Conservation (phyloP, 768 basidiomycete species). For the Rhodotorula toruloides region DNA sequence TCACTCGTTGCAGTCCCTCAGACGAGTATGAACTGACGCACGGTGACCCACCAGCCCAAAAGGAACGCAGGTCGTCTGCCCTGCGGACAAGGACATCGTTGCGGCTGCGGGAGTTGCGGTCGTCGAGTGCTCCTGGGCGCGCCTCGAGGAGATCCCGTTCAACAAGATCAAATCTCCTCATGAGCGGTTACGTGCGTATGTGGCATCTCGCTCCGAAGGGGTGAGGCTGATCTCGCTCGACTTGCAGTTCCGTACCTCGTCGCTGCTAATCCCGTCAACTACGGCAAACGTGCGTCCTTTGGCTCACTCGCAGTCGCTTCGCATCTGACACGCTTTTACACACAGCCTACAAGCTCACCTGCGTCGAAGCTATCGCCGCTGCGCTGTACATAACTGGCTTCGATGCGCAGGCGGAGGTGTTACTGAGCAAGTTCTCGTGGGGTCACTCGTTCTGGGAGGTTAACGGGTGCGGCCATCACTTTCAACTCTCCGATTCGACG, state of each 20-base stretch:
- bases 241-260: slow-evolving; percentile 81
- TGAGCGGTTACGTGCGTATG: slow-evolving; percentile 72
- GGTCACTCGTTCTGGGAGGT: slow-evolving; percentile 79
- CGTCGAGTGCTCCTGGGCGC: slow-evolving; percentile 98
- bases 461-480: slow-evolving; percentile 57
- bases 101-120: slow-evolving; percentile 75
- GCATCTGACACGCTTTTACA: no score
- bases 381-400: slow-evolving; percentile 92
- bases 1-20: neutral
- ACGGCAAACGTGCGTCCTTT: slow-evolving; percentile 63
- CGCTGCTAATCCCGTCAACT: slow-evolving; percentile 95
- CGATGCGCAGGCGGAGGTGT: slow-evolving; percentile 66
- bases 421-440: slow-evolving; percentile 84
- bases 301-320: no score
- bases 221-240: neutral
- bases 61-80: slow-evolving; percentile 69
- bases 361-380: slow-evolving; percentile 72
- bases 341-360: slow-evolving; percentile 78
- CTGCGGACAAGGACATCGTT: slow-evolving; percentile 76
- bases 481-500: no score
- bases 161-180: slow-evolving; percentile 86
- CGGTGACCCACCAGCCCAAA: slow-evolving; percentile 61
- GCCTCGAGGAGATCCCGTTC: slow-evolving; percentile 90
- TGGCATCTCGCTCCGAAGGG: neutral
- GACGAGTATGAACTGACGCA: neutral